Conservation (phyloP, 2,329 filamentous ascomycete species). For the Lizonia empirigonia region DNA sequence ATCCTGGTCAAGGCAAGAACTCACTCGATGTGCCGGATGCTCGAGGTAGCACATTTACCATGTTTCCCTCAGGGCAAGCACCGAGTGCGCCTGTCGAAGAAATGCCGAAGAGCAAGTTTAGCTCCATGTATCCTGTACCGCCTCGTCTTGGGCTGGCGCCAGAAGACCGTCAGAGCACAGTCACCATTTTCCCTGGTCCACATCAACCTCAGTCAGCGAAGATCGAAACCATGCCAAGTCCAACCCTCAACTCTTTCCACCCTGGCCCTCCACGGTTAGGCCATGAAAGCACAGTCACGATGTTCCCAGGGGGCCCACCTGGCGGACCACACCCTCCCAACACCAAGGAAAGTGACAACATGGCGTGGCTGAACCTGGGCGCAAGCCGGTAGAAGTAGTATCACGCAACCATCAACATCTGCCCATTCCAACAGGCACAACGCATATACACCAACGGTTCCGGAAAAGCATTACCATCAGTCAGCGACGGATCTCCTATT, state of each 20-base stretch:
- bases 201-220: slow-evolving; percentile 19
- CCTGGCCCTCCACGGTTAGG: slow-evolving; percentile 52
- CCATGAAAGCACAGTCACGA: slow-evolving; percentile 61
- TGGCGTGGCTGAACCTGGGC: slow-evolving; percentile 81
- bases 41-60: slow-evolving; percentile 61
- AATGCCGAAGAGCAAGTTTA: slow-evolving; percentile 32
- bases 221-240: slow-evolving; percentile 43
- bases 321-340: slow-evolving; percentile 24
- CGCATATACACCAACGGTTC: slow-evolving; percentile 18
- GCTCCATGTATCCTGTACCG: slow-evolving; percentile 33
- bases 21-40: slow-evolving; percentile 63
- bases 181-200: slow-evolving; percentile 39
- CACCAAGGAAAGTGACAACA: slow-evolving; percentile 57
- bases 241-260: slow-evolving; percentile 58
- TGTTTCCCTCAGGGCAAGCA: slow-evolving; percentile 33
- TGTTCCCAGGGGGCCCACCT: slow-evolving; percentile 50
- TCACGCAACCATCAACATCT: slow-evolving; percentile 7
- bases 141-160: slow-evolving; percentile 34
- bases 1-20: slow-evolving; percentile 49
- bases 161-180: slow-evolving; percentile 59
- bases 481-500: slow-evolving; percentile 29
- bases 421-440: slow-evolving; percentile 9
- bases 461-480: slow-evolving; percentile 27
- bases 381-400: slow-evolving; percentile 36
- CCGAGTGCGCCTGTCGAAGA: slow-evolving; percentile 22